These are phyloP conservation scores for Diaporthe australafricana DNA, from an alignment of 2,329 filamentous ascomycete genomes.

Conservation along the genomic window DNA sequence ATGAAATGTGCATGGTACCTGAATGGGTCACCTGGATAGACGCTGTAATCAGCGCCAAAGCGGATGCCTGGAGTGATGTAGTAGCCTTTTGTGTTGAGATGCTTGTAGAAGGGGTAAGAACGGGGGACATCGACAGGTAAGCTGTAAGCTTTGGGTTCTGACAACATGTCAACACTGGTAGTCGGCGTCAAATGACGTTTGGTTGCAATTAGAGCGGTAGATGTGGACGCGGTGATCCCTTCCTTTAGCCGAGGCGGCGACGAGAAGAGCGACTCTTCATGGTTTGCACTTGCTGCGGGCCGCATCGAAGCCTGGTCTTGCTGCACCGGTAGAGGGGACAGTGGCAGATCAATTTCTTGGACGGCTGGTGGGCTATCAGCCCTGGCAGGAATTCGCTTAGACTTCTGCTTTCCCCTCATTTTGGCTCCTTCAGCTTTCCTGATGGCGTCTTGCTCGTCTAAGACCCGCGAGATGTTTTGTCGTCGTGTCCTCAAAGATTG, in stretches of 20 bases:
- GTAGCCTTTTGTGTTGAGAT: constrained; percentile 83
- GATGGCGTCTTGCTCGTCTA: constrained; percentile 53
- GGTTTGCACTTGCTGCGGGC: neutral
- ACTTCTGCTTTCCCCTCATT: constrained; percentile 40
- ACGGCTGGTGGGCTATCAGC: constrained; percentile 12
- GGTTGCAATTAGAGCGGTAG: constrained; percentile 34
- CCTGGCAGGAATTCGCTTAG: constrained; percentile 29
- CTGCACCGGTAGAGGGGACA: constrained; percentile 7
- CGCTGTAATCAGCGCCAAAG: constrained; percentile 93
- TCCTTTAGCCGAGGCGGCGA: neutral
- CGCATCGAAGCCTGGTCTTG: neutral
- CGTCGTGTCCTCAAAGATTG: constrained; percentile 63
- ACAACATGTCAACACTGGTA: constrained; percentile 50
- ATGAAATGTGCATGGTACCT: constrained; percentile 97
- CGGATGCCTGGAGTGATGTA: constrained; percentile 92
- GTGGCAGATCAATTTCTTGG: neutral
- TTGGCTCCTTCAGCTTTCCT: constrained; percentile 45
- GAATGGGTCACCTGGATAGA: constrained; percentile 94
- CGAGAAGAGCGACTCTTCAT: constrained; percentile 27
- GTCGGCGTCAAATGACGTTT: constrained; percentile 56
- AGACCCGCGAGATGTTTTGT: constrained; percentile 52
- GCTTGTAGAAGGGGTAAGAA: constrained; percentile 81
- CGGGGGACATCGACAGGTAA: constrained; percentile 49
- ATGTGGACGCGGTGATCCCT: neutral
- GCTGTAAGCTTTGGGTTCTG: constrained; percentile 34